Base-by-base conservation (phyloP, 345 rosid species). In the Dipteronia dyeriana region DNA sequence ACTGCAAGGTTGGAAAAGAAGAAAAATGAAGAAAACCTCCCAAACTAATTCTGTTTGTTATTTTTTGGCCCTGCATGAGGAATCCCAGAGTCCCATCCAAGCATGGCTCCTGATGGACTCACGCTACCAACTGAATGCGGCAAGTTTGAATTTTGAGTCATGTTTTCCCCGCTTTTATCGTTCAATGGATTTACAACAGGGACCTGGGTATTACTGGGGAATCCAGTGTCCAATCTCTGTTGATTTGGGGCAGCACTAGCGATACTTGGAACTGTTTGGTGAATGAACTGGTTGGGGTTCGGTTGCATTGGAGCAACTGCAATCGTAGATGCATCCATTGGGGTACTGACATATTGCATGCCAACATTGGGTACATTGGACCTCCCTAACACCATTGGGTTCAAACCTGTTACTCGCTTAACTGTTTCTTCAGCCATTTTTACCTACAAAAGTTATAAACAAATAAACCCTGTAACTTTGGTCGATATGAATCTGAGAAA, bases 351-450 rank as follows among this genome's bases (percentile, higher is more conserved):
- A 73, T 82, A 85, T 57, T 90, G 89, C 78, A 84, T 82, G 68
- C 83, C 84, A n/a, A 70, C 79, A 76, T 65, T 75, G 66, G 82
- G 85, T 72, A 86, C 80, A 65, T 78, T 89, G 29, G 94, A 80
- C 82, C 90, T 86, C 63, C 90, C 84, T 7, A 90, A 86, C 75
- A 88, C 83, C 80, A 89, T 67, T 1, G 98, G 99, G 79, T 91
- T 92, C 83, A 90, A 80, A 79, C 98, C 98, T 11, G 97, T 92
- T 76, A 91, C 91, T 75, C 88, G 86, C 83, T 94, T 95, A 9
- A 95, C 97, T 5, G 94, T 94, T 85, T 96, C 99, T 87, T 96
- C 99, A 17, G 97, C 99, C 99, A 96, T 93, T 88, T 94, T 94
- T 62, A 96, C 98, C 98, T 95, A 88, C 41, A 87, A 83, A 39